phyloP scores from a whole-genome alignment of 164 flowering plant species.

The Euptelea pleiosperma region DNA sequence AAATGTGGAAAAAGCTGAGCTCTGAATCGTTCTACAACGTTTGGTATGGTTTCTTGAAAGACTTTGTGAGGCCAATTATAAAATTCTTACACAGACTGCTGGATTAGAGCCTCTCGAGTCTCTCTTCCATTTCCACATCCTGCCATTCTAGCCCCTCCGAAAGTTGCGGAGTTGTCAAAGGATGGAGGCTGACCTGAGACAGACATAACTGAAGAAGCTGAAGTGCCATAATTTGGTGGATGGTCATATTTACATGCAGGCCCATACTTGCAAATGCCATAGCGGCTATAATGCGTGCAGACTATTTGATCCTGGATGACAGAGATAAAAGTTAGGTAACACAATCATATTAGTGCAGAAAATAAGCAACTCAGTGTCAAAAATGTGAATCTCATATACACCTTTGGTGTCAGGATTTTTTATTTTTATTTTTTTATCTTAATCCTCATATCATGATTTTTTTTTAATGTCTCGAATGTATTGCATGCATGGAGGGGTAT shows the following conservation, averaged over 20 bases:
- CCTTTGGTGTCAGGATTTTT: no score
- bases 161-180: conserved; percentile 12
- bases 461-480: no score
- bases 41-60: not conserved
- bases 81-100: conserved; percentile 22
- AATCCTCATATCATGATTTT: no score
- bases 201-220: conserved; percentile 17
- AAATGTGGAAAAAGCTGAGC: not conserved
- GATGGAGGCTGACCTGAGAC: conserved; percentile 18
- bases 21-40: not conserved
- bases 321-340: conserved; percentile 12
- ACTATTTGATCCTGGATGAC: conserved; percentile 53
- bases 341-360: no score
- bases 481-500: no score
- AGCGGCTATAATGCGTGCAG: conserved; percentile 61
- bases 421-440: no score
- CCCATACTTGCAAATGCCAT: conserved; percentile 83
- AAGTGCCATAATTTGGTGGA: conserved; percentile 31
- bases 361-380: no score
- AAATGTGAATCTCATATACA: no score
- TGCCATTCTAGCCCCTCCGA: conserved; percentile 14
- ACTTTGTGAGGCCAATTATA: not conserved
- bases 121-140: conserved; percentile 21
- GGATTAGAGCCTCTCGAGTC: conserved; percentile 16
- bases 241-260: conserved; percentile 78